Conservation (phyloP, 108 stramenopile genomes). For the Pseudonitzschia delicatissima region DNA sequence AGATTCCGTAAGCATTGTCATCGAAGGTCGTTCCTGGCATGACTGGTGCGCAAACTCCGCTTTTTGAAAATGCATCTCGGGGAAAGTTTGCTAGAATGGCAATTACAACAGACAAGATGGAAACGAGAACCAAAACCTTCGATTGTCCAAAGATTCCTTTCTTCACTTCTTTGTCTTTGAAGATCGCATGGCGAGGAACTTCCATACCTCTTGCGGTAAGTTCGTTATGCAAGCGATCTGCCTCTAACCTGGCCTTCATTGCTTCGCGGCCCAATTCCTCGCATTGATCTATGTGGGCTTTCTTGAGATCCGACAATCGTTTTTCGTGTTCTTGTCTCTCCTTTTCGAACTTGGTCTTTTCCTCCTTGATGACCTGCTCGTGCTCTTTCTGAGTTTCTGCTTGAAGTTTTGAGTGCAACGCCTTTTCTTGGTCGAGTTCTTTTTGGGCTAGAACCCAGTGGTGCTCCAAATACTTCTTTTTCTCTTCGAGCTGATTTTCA, state of each 20-base stretch:
- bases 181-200: neutral
- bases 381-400: conserved; percentile 23
- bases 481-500: conserved; percentile 18
- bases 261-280: conserved; percentile 26
- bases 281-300: conserved; percentile 24
- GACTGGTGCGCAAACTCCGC: conserved; percentile 19
- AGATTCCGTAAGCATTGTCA: conserved; percentile 7
- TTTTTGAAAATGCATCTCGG: conserved; percentile 7
- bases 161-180: neutral
- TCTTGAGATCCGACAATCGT: conserved; percentile 14
- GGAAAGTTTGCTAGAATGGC: neutral
- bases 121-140: neutral
- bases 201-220: conserved; percentile 10
- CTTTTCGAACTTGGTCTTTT: conserved; percentile 12
- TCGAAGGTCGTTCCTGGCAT: conserved; percentile 15
- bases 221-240: conserved; percentile 26
- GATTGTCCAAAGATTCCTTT: neutral
- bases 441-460: conserved; percentile 33
- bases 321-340: conserved; percentile 7
- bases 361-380: conserved; percentile 7
- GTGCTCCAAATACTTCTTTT: conserved; percentile 27
- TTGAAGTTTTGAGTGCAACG: conserved; percentile 18
- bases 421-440: conserved; percentile 27
- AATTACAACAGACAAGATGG: conserved; percentile 1
- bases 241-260: conserved; percentile 26